Conservation (phyloP, 2,329 filamentous ascomycete species). For the Chalaropsis ovoidea region DNA sequence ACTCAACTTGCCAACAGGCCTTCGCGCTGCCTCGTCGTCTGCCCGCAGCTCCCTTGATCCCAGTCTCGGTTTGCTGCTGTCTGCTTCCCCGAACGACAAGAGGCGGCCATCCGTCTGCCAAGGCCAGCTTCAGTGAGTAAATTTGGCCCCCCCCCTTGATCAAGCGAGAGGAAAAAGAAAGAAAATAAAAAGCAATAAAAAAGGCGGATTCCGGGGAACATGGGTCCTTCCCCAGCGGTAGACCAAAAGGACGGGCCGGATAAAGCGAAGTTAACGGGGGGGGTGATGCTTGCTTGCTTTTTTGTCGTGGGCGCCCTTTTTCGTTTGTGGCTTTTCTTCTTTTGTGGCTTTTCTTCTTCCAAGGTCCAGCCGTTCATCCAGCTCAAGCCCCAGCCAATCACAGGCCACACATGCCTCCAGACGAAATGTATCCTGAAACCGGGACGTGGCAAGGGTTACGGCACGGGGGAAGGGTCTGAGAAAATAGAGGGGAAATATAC, state of each 20-base stretch:
- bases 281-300: not conserved
- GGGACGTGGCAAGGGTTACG: no score
- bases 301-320: no score
- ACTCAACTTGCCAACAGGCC: not conserved
- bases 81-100: slow-evolving; percentile 10
- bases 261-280: not conserved
- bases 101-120: not conserved
- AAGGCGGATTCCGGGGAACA: slow-evolving; percentile 5
- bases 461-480: no score
- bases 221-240: not conserved
- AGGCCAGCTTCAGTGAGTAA: not conserved
- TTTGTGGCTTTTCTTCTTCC: not conserved
- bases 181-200: not conserved
- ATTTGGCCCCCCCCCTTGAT: not conserved
- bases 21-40: not conserved
- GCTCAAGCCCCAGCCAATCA: no score
- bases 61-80: not conserved
- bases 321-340: no score
- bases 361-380: not conserved
- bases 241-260: not conserved
- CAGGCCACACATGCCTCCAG: no score
- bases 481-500: no score
- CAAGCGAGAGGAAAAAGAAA: not conserved
- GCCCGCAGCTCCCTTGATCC: not conserved
- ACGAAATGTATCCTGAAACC: no score